Base-by-base conservation (phyloP, 2,329 filamentous ascomycete species). In the Lasiodiplodia citricola region DNA sequence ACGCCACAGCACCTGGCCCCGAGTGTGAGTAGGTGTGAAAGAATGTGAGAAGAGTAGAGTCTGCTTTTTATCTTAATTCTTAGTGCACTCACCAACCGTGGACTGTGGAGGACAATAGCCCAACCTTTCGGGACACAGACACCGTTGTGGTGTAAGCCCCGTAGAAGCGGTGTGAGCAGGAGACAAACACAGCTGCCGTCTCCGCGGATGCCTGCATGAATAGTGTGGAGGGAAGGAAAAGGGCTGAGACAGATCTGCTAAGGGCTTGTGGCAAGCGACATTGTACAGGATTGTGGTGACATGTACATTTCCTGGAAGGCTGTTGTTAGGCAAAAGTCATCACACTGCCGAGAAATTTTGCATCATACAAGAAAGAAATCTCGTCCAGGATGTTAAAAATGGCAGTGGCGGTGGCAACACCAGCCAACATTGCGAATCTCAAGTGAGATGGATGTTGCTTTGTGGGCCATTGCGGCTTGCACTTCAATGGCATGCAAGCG, bases 101-200 rank as follows among this genome's bases (percentile, higher is more conserved):
- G 28, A 10, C 28, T 52, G n/a, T 38, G 47, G n/a, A 28, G 37
- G 31, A 51, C 28, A 31, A n/a, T 52, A 6, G 16, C n/a, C 47
- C 44, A 52, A 52, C 60, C 60, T 64, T 13, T n/a, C 10, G 60
- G 28, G 10, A 44, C 44, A 64, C 60, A 64, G 25, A 13, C 60
- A 35, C 60, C 60, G 60, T 64, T 64, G 18, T 64, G 35, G 60
- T 64, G 60, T 64, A 64, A 64, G 60, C 60, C 28, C 47, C 44
- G 23, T 25, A 7, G 41, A 64, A 51, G 47, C 28, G 16, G 60
- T 64, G 47, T 64, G 21, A 52, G 28, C n/a, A 11, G 14, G 31
- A 51, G n/a, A 21, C 60, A 47, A 11, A 47, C 28, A n/a, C 11
- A 52, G 18, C 28, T 37, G 16, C 13, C 51, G 31, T 64, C 44